These are phyloP conservation scores for Cytospora piceicola DNA, from an alignment of 2,329 filamentous ascomycete species.

Conservation along the genomic window DNA sequence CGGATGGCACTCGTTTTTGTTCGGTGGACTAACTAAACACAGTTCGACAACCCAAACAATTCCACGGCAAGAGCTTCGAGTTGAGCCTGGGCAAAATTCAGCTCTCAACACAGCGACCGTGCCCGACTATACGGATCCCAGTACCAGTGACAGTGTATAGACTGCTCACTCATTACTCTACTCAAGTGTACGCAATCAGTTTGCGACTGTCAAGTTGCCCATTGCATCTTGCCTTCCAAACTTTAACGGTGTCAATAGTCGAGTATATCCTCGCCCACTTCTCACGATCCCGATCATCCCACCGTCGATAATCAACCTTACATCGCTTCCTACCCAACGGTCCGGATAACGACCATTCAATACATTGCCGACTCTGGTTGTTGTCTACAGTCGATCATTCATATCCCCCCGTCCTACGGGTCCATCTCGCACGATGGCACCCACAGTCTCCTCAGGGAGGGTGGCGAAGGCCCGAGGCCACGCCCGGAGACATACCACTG, in stretches of 20 bases:
- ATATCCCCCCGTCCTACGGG: background rate
- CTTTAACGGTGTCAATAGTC: background rate
- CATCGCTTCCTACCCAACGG: background rate
- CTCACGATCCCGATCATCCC: background rate
- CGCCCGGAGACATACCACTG: constrained; percentile 64
- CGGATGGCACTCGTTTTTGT: background rate
- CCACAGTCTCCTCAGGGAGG: constrained; percentile 62
- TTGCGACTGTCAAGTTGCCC: background rate
- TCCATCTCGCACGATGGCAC: constrained; percentile 55
- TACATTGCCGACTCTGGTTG: background rate
- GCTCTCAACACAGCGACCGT: constrained; percentile 1
- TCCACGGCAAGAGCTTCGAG: constrained; percentile 3
- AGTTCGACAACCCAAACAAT: background rate
- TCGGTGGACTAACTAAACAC: background rate
- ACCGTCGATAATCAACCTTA: background rate
- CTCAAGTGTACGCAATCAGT: background rate
- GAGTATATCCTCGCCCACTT: background rate
- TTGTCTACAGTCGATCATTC: background rate
- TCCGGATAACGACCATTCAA: background rate
- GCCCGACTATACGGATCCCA: background rate
- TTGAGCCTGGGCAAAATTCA: background rate
- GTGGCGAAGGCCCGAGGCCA: constrained; percentile 71
- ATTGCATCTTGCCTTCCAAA: too few species aligned
- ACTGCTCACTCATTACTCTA: background rate
- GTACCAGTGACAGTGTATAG: background rate